These are phyloP conservation scores for Viola odorata DNA, from an alignment of 345 rosid genomes.

Conservation along the genomic window DNA sequence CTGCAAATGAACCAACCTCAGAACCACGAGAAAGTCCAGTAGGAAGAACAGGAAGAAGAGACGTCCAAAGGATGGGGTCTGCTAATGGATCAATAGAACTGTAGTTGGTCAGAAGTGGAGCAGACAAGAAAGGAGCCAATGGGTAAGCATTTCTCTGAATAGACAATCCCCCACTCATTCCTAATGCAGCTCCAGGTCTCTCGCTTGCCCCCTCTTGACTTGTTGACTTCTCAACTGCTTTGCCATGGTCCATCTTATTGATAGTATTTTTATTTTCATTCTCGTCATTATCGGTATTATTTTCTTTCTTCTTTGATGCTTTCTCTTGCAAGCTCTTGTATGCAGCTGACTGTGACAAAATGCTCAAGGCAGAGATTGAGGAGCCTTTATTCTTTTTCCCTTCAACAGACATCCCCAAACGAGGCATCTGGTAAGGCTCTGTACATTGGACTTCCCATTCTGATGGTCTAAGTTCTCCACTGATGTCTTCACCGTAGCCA, in stretches of 20 bases:
- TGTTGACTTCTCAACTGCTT: conserved; percentile 62
- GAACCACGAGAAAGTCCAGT: conserved; percentile 54
- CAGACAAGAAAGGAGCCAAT: conserved; percentile 69
- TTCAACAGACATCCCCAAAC: conserved; percentile 47
- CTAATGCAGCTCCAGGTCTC: conserved; percentile 53
- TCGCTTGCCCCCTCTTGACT: conserved; percentile 42
- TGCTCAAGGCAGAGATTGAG: conserved; percentile 60
- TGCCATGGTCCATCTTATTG: conserved; percentile 70
- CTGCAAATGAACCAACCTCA: conserved; percentile 46
- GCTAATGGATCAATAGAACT: conserved; percentile 58
- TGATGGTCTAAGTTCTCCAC: conserved; percentile 67
- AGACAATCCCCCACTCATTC: conserved; percentile 56
- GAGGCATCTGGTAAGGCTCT: conserved; percentile 87
- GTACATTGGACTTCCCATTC: conserved; percentile 61
- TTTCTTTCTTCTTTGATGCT: conserved; percentile 56
- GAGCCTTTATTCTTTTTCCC: conserved; percentile 49
- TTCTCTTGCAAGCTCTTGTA: conserved; percentile 85
- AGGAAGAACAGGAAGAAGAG: conserved; percentile 64
- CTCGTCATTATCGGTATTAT: conserved; percentile 56
- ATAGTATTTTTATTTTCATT: conserved; percentile 66
- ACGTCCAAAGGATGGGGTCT: conserved; percentile 84
- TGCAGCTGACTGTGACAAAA: conserved; percentile 76
- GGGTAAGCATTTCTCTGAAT: conserved; percentile 75
- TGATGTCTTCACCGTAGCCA: conserved; percentile 50
- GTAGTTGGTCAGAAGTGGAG: conserved; percentile 82